Base-by-base conservation (phyloP, 23 red algal genomes). In the Gracilariopsis chorda region DNA sequence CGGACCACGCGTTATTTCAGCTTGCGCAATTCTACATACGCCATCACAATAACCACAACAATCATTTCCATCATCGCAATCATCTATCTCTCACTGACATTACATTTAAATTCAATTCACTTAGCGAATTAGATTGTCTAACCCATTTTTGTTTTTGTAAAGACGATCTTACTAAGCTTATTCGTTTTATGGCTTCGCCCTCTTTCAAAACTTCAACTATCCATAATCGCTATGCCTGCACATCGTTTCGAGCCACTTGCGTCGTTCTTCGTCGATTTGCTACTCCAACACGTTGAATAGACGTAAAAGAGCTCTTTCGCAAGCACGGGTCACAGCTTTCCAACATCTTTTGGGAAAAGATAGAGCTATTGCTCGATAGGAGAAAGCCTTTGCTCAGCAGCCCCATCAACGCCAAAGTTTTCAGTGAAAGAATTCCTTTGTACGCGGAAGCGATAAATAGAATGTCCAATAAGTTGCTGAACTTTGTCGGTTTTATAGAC, bases 21-120 rank as follows among this genome's bases (percentile, higher is more conserved):
- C n/a, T n/a, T n/a, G n/a, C n/a, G n/a, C n/a, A n/a, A n/a, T n/a
- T n/a, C n/a, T n/a, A n/a, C n/a, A n/a, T n/a, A n/a, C n/a, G n/a
- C n/a, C n/a, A n/a, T n/a, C n/a, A n/a, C n/a, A n/a, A n/a, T n/a
- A n/a, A n/a, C n/a, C n/a, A n/a, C n/a, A n/a, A n/a, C n/a, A n/a
- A n/a, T n/a, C n/a, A n/a, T n/a, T n/a, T n/a, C n/a, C n/a, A n/a
- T n/a, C n/a, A n/a, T n/a, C n/a, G n/a, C n/a, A n/a, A n/a, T n/a
- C n/a, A n/a, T n/a, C n/a, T 55, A 16, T 55, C n/a, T n/a, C 49
- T 55, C n/a, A 80, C 46, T 23, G 75, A 80, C 43, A 52, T 80
- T 23, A 6, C 23, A 4, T 80, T 55, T 25, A 80, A 80, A 40
- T 48, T 48, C 46, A 80, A 80, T 47, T 5, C 4, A 6, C 55